These are phyloP conservation scores for Platanus orientalis DNA, from an alignment of 164 flowering plant species.

Conservation along the genomic window DNA sequence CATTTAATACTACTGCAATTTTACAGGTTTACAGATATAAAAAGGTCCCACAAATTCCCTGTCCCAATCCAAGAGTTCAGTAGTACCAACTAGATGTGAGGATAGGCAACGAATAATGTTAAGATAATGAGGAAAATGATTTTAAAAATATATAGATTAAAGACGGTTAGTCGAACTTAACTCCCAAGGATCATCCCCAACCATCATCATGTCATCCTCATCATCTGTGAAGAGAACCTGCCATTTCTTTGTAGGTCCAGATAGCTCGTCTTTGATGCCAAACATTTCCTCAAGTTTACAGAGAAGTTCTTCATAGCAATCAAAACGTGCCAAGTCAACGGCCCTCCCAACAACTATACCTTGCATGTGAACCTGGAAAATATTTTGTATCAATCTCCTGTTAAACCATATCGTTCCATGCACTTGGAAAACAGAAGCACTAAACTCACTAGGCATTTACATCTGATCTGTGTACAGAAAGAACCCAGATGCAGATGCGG, in stretches of 20 bases:
- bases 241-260: conserved; percentile 69
- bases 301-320: conserved; percentile 67
- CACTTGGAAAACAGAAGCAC: too few relatives aligned
- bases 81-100: too few relatives aligned
- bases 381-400: not conserved
- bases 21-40: not conserved
- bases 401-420: too few relatives aligned
- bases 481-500: too few relatives aligned
- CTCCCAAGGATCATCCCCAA: conserved; percentile 98
- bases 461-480: too few relatives aligned
- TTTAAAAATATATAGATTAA: too few relatives aligned
- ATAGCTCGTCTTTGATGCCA: conserved; percentile 77
- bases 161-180: conserved; percentile 33
- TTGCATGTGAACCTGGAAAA: conserved; percentile 81
- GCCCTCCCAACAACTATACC: conserved; percentile 89
- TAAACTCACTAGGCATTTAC: too few relatives aligned
- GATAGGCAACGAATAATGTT: too few relatives aligned
- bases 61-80: too few relatives aligned
- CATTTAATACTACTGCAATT: too few relatives aligned
- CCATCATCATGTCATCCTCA: conserved; percentile 96
- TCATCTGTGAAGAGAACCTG: conserved; percentile 85
- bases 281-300: conserved; percentile 80
- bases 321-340: conserved; percentile 64
- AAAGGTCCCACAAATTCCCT: not conserved
- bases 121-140: not conserved